phyloP scores from a whole-genome alignment of 23 red algal genomes.

The Porphyridium purpureum region DNA sequence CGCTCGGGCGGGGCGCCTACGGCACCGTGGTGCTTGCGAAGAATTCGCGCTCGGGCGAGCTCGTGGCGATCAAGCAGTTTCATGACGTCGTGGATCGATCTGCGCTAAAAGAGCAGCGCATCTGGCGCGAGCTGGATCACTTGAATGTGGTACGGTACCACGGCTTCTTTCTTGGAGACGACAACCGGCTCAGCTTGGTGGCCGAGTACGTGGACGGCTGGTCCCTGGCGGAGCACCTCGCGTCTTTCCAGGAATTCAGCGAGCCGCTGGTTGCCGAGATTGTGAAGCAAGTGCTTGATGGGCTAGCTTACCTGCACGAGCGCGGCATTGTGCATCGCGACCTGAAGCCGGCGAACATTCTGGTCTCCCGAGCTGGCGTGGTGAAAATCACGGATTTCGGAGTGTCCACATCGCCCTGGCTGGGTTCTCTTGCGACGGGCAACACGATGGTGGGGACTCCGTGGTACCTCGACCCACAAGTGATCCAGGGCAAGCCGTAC shows the following conservation, averaged over 20 bases:
- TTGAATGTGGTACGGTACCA: conserved; percentile 64
- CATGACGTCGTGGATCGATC: conserved; percentile 44
- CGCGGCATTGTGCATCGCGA: conserved; percentile 80
- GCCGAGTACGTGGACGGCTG: conserved; percentile 78
- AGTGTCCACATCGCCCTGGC: conserved; percentile 55
- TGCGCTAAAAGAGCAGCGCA: conserved; percentile 62
- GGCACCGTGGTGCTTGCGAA: conserved; percentile 54
- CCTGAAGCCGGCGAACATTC: conserved; percentile 81
- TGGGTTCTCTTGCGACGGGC: too few species aligned
- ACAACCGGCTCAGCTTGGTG: conserved; percentile 49
- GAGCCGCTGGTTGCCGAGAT: conserved; percentile 71
- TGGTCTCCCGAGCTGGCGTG: conserved; percentile 38
- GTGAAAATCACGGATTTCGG: conserved; percentile 94
- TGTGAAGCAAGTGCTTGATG: conserved; percentile 49
- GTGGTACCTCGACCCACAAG: conserved; percentile 83
- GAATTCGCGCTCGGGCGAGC: conserved; percentile 35
- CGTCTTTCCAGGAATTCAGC: conserved; percentile 51
- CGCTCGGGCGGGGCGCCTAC: conserved; percentile 57
- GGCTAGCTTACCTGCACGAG: conserved; percentile 58
- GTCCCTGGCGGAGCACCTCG: conserved; percentile 65
- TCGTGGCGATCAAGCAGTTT: conserved; percentile 78
- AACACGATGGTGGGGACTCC: conserved; percentile 85
- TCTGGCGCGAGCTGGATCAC: conserved; percentile 60
- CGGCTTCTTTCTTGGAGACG: conserved; percentile 61
- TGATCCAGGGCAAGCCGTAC: conserved; percentile 74